Percentiles rank a stretch among this genome's conserved stretches.
Evolutionary conservation across 495 filamentous ascomycete genomes (phyloP).

Genomic region (Aspergillus coremiiformis): DNA sequence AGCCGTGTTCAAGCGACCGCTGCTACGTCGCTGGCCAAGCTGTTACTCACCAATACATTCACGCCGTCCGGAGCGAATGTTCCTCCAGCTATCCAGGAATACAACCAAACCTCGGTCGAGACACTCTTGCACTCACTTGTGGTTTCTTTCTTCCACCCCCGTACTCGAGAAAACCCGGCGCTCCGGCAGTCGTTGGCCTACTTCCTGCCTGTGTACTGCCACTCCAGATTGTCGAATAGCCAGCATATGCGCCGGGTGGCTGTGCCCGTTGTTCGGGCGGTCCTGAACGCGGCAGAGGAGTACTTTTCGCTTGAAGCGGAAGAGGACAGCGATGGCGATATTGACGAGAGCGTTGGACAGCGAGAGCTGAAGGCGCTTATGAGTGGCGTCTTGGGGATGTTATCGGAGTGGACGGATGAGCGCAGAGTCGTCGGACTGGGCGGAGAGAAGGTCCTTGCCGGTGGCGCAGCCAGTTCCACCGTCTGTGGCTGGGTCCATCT

Average conservation of each 20-base stretch:
- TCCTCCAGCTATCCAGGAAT: slow-evolving; percentile 41
- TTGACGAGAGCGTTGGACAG: slow-evolving; percentile 65
- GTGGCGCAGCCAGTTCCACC: slow-evolving; percentile 47
- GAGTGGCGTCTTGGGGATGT: slow-evolving; percentile 63
- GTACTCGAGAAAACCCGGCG: slow-evolving; percentile 72
- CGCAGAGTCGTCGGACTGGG: slow-evolving; percentile 71
- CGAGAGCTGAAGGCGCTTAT: slow-evolving; percentile 77
- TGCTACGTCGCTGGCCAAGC: slow-evolving; percentile 72
- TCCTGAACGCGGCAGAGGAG: slow-evolving; percentile 45
- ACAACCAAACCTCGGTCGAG: slow-evolving; percentile 37
- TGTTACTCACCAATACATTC: slow-evolving; percentile 61
- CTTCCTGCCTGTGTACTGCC: slow-evolving; percentile 93
- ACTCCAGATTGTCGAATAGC: slow-evolving; percentile 71
- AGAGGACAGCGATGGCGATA: slow-evolving; percentile 44
- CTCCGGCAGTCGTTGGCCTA: slow-evolving; percentile 87
- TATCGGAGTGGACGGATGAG: slow-evolving; percentile 95
- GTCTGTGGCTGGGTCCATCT: slow-evolving; percentile 49
- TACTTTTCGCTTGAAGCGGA: slow-evolving; percentile 45
- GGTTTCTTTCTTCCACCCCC: slow-evolving; percentile 84
- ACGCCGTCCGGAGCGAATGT: slow-evolving; percentile 37
- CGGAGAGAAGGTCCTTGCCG: slow-evolving; percentile 42
- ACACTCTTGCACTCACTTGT: slow-evolving; percentile 77
- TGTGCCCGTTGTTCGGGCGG: slow-evolving; percentile 58
- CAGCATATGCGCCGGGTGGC: slow-evolving; percentile 65
- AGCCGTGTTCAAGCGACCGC: slow-evolving; percentile 76